Evolutionary conservation across 495 filamentous ascomycete species (phyloP).

Genomic region (Neurospora africana): DNA sequence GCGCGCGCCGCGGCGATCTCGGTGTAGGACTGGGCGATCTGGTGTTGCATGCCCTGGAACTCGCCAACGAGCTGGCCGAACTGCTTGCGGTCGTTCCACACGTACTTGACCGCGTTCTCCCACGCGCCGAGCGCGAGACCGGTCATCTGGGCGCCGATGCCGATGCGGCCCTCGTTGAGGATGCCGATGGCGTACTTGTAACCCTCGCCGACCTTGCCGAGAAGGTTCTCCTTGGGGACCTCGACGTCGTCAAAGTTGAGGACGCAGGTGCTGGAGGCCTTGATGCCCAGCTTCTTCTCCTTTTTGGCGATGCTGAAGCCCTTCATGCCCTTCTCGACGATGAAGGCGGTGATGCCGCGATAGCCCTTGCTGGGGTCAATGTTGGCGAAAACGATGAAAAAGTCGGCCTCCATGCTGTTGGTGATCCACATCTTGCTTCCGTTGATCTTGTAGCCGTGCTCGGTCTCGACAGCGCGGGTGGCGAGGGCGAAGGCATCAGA

Average conservation of each 20-base stretch:
- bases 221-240: constrained; percentile 72
- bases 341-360: constrained; percentile 92
- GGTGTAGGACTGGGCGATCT: constrained; percentile 90
- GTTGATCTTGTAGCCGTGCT: constrained; percentile 71
- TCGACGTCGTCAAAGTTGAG: constrained; percentile 97
- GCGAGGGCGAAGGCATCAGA: constrained; percentile 93
- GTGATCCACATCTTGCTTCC: constrained; percentile 99
- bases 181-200: constrained; percentile 97
- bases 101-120: constrained; percentile 83
- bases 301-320: constrained; percentile 98
- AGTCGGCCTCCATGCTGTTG: constrained; percentile 82
- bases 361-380: constrained; percentile 79
- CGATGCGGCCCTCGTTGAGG: constrained; percentile 96
- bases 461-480: constrained; percentile 69
- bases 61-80: constrained; percentile 87
- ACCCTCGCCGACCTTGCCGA: constrained; percentile 80
- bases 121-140: constrained; percentile 89
- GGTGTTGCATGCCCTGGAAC: constrained; percentile 99
- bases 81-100: constrained; percentile 95
- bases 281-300: constrained; percentile 98
- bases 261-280: constrained; percentile 88
- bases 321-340: constrained; percentile 79
- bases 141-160: constrained; percentile 98
- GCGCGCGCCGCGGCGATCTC: constrained; percentile 87
- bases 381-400: constrained; percentile 98